phyloP scores from a whole-genome alignment of 306 rosid genomes.

The Ammopiptanthus mongolicus region DNA sequence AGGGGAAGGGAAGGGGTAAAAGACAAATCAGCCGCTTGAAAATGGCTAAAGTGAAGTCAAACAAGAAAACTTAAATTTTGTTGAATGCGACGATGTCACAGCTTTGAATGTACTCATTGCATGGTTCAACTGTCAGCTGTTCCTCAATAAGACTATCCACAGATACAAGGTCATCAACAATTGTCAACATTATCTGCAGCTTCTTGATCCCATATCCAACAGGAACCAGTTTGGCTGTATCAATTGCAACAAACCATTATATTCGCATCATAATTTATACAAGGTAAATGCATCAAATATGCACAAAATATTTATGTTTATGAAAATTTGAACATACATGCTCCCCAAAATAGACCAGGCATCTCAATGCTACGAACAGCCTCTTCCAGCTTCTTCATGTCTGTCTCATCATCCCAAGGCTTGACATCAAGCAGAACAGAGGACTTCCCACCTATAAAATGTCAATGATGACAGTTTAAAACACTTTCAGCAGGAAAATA shows the following conservation, averaged over 20 bases:
- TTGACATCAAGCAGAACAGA: slow-evolving; percentile 82
- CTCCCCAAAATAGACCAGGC: slow-evolving; percentile 87
- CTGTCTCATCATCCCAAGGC: slow-evolving; percentile 96
- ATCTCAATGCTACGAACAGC: slow-evolving; percentile 62
- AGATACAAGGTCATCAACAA: slow-evolving; percentile 82
- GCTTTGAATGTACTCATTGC: slow-evolving; percentile 75
- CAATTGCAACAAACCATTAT: not conserved
- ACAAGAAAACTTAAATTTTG: slow-evolving; percentile 52
- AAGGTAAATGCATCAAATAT: not conserved
- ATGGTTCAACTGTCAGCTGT: slow-evolving; percentile 61
- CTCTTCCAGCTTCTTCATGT: slow-evolving; percentile 94
- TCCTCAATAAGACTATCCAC: slow-evolving; percentile 78
- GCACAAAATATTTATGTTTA: not conserved
- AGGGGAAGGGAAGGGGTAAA: not conserved
- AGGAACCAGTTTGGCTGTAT: slow-evolving; percentile 68
- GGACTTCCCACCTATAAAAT: slow-evolving; percentile 69
- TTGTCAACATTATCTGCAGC: slow-evolving; percentile 77
- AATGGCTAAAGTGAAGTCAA: not conserved
- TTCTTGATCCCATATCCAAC: slow-evolving; percentile 96
- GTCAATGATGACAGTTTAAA: not conserved
- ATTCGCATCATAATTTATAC: not conserved
- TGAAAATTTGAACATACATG: slow-evolving; percentile 53
- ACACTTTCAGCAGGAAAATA: not conserved
- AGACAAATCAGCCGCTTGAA: slow-evolving; percentile 1
- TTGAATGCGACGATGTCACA: slow-evolving; percentile 94